Percentiles rank a stretch among this genome's conserved stretches.
These are phyloP conservation scores for Hypomontagnella monticulosa DNA, from an alignment of 495 filamentous ascomycete species.

Conservation along the genomic window DNA sequence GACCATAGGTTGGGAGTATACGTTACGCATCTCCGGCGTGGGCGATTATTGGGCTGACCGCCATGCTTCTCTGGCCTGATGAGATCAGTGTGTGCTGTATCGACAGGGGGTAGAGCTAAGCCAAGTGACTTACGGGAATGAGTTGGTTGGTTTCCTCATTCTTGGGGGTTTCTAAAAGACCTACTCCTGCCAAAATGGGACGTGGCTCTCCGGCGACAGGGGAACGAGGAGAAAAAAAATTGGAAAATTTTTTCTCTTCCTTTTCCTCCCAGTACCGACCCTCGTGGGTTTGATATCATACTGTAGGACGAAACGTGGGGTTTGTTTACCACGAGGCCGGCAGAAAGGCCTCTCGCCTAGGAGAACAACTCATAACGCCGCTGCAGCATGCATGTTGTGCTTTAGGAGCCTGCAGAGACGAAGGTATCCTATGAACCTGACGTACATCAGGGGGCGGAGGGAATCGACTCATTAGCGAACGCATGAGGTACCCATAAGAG, in stretches of 20 bases:
- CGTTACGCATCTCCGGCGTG: slow-evolving; percentile 6
- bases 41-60: slow-evolving; percentile 30
- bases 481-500: slow-evolving; percentile 21
- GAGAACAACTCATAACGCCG: slow-evolving; percentile 41
- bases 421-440: slow-evolving; percentile 38
- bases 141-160: slow-evolving; percentile 37
- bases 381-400: slow-evolving; percentile 43
- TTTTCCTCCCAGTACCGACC: slow-evolving; percentile 24
- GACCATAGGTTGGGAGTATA: slow-evolving; percentile 23
- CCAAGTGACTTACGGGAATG: slow-evolving; percentile 35
- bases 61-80: slow-evolving; percentile 26
- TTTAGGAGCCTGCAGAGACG: slow-evolving; percentile 32
- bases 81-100: slow-evolving; percentile 42
- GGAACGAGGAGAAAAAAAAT: slow-evolving; percentile 30
- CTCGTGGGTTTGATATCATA: slow-evolving; percentile 42
- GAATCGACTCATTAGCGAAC: slow-evolving; percentile 32
- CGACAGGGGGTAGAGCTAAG: slow-evolving; percentile 33
- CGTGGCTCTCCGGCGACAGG: slow-evolving; percentile 31
- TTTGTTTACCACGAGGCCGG: slow-evolving; percentile 40
- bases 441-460: slow-evolving; percentile 30
- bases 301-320: slow-evolving; percentile 44
- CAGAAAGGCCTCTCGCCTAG: slow-evolving; percentile 38
- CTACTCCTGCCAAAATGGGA: slow-evolving; percentile 41
- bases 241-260: slow-evolving; percentile 28
- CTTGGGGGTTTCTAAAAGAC: slow-evolving; percentile 27